Conservation (phyloP, 2,329 filamentous ascomycete genomes). For the Purpureocillium lavendulum region DNA sequence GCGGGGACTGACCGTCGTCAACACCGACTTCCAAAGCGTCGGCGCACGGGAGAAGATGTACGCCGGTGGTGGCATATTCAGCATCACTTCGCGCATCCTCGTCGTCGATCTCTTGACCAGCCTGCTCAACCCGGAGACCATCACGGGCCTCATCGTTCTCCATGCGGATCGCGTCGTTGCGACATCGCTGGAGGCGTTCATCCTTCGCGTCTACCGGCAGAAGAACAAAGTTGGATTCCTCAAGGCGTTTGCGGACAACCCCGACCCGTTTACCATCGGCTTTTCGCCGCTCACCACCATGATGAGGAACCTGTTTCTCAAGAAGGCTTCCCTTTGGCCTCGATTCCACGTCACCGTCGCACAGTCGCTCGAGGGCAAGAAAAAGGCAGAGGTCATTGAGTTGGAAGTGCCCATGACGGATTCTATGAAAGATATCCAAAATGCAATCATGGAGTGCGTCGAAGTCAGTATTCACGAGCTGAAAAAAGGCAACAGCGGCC, state of each 20-base stretch:
- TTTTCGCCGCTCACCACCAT: constrained; percentile 84
- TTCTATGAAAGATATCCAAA: constrained; percentile 86
- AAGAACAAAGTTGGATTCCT: constrained; percentile 91
- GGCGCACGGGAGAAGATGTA: constrained; percentile 88
- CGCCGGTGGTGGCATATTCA: constrained; percentile 79
- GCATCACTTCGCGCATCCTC: constrained; percentile 89
- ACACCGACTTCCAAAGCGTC: constrained; percentile 88
- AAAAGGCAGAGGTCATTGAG: constrained; percentile 95
- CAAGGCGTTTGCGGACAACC: constrained; percentile 91
- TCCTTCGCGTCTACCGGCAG: constrained; percentile 85
- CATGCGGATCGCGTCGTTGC: constrained; percentile 83
- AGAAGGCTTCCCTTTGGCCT: constrained; percentile 84
- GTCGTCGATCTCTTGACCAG: constrained; percentile 88
- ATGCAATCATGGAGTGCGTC: constrained; percentile 90
- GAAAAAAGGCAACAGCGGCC: constrained; percentile 78
- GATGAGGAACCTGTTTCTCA: constrained; percentile 82
- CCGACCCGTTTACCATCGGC: constrained; percentile 80
- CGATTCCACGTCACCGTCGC: constrained; percentile 89
- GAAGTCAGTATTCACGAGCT: constrained; percentile 91
- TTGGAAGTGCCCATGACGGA: constrained; percentile 95
- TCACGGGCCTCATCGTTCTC: constrained; percentile 80
- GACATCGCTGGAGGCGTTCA: constrained; percentile 90
- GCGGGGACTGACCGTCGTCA: constrained; percentile 81
- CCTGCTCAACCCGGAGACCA: constrained; percentile 70
- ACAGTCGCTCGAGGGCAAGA: constrained; percentile 79